A percentile compares a stretch with the other conserved stretches of the same genome.
Conservation (phyloP, 805 yeast genomes). For the Yamadazyma phyllophila region DNA sequence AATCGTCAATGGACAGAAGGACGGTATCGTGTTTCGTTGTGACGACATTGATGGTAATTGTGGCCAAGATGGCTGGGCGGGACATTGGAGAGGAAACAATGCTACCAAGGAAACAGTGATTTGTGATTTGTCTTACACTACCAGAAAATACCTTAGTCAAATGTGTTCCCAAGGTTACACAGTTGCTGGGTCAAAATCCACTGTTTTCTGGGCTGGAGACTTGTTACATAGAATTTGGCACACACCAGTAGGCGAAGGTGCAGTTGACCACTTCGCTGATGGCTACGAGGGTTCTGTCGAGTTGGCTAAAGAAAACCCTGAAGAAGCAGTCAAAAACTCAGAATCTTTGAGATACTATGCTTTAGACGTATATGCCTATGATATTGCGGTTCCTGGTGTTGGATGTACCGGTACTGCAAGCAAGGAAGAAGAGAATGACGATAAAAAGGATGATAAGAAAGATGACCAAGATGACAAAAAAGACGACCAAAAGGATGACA, state of each 20-base stretch:
- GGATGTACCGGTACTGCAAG: conserved; percentile 16
- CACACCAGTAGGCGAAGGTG: conserved; percentile 28
- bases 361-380: conserved; percentile 20
- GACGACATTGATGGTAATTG: conserved; percentile 40
- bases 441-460: neutral
- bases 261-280: conserved; percentile 37
- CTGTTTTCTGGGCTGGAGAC: conserved; percentile 34
- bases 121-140: conserved; percentile 36
- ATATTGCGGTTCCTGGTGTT: conserved; percentile 19
- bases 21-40: conserved; percentile 34
- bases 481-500: neutral
- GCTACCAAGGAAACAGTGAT: conserved; percentile 38
- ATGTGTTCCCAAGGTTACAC: conserved; percentile 36
- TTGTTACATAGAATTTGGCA: conserved; percentile 40
- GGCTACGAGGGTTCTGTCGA: conserved; percentile 30
- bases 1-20: conserved; percentile 25
- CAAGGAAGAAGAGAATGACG: neutral
- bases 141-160: conserved; percentile 28
- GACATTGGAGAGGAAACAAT: conserved; percentile 36
- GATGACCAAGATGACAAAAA: neutral
- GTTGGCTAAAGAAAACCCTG: conserved; percentile 27
- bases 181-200: conserved; percentile 21
- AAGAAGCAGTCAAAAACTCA: conserved; percentile 31
- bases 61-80: conserved; percentile 33
- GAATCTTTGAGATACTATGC: conserved; percentile 13